Conservation (phyloP, 2,329 filamentous ascomycete genomes). For the Sporothrix phasma region DNA sequence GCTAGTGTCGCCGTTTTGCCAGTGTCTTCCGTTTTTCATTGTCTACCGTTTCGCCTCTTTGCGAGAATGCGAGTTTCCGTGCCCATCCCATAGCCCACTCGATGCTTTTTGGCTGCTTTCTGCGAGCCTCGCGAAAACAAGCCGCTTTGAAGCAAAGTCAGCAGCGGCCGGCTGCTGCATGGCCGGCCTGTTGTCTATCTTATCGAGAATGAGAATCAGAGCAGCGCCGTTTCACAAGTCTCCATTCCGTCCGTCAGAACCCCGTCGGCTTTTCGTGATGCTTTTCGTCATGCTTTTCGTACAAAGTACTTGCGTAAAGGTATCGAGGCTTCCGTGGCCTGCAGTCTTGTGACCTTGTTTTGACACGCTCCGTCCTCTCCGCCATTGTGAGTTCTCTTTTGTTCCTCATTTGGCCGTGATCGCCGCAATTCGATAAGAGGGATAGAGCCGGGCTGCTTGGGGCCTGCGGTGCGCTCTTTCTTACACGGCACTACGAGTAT, state of each 20-base stretch:
- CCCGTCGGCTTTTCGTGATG: background rate
- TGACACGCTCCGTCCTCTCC: background rate
- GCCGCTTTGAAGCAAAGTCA: background rate
- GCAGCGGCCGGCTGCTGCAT: too few species aligned
- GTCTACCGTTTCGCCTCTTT: background rate
- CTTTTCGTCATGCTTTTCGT: background rate
- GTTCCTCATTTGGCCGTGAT: background rate
- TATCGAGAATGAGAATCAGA: background rate
- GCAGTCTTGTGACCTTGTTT: background rate
- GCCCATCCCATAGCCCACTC: too few species aligned
- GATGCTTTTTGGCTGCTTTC: background rate
- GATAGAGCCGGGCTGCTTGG: background rate
- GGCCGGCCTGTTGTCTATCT: conserved; percentile 5
- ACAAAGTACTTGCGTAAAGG: too few species aligned
- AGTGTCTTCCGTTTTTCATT: background rate
- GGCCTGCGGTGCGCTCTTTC: background rate
- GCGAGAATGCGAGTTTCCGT: background rate
- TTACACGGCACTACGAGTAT: background rate
- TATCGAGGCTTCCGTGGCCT: background rate
- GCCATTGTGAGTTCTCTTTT: background rate
- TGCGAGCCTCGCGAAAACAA: background rate
- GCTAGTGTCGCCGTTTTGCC: too few species aligned
- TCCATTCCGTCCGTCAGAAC: background rate
- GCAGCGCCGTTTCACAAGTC: conserved; percentile 2
- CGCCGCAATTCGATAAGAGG: background rate